Evolutionary conservation across 2,329 filamentous ascomycete genomes (phyloP), one percentile per base, ranked within the genome.

Genomic region (Xylaria sp.): DNA sequence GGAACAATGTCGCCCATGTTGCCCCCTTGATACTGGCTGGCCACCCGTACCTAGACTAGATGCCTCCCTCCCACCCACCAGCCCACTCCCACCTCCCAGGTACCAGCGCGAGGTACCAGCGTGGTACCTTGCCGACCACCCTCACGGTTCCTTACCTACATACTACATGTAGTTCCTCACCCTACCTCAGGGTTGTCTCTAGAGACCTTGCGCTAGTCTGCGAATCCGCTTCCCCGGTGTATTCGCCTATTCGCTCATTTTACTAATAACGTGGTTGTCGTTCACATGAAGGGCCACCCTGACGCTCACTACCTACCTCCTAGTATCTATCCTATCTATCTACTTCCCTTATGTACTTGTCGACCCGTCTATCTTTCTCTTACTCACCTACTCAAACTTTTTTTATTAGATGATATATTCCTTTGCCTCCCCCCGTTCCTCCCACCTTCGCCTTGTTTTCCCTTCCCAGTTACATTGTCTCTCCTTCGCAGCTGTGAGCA

Each of bases 221-320:
- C 27, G 51, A 75, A 74, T 77, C 72, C 73, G 71, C 73, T 76
- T 75, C 75, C 72, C 75, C 73, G 74, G 63, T 27, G 30, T 55
- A 54, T 32, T 64, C 62, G 62, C 58, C 64, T 73, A 62, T 67
- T 74, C 72, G 69, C 74, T 76, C 76, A 76, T 74, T 76, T 71
- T 74, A 75, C 76, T 76, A 72, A 75, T 74, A 69, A 65, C 55
- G 65, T 65, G 58, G 65, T 51, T 68, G 56, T 66, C 64, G 54
- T 69, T 68, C 63, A 65, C 62, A 65, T 70, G 54, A 67, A 70
- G 63, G 36, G 61, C 65, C 67, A 68, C 66, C 68, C 67, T 65
- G 61, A 67, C 70, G 50, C 59, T 65, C 58, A 47, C 17, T 47
- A 47, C 17, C 19, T 27, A 27, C 24, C 24, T 27, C 24, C 24